phyloP scores from a whole-genome alignment of 805 yeast species.

The Helenozyma rhizophorensis region DNA sequence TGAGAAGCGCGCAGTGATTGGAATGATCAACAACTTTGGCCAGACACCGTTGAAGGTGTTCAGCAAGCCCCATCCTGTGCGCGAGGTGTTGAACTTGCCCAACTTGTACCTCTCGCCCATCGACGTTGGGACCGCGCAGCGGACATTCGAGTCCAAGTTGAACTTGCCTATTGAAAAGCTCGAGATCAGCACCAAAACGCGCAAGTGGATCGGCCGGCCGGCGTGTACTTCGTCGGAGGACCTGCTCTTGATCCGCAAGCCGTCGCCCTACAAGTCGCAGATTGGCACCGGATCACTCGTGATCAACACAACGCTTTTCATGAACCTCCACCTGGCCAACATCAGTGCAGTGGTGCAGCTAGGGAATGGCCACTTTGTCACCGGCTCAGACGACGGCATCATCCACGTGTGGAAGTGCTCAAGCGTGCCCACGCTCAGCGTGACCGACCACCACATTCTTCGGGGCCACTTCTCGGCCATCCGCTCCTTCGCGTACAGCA shows the following conservation, averaged over 20 bases:
- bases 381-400: slow-evolving; percentile 56
- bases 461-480: slow-evolving; percentile 57
- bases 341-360: slow-evolving; percentile 40
- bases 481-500: slow-evolving; percentile 43
- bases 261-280: slow-evolving; percentile 13
- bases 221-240: slow-evolving; percentile 33
- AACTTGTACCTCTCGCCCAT: slow-evolving; percentile 29
- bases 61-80: slow-evolving; percentile 57
- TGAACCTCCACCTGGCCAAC: slow-evolving; percentile 36
- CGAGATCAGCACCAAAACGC: slow-evolving; percentile 38
- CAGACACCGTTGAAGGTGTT: slow-evolving; percentile 82
- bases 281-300: slow-evolving; percentile 28
- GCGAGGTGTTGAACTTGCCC: slow-evolving; percentile 37
- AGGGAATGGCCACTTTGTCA: slow-evolving; percentile 39
- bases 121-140: slow-evolving; percentile 19
- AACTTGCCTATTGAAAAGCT: slow-evolving; percentile 39
- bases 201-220: slow-evolving; percentile 53
- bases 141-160: slow-evolving; percentile 41
- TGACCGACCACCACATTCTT: slow-evolving; percentile 42
- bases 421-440: slow-evolving; percentile 18
- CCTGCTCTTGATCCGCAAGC: slow-evolving; percentile 32
- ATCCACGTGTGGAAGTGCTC: slow-evolving; percentile 55
- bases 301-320: slow-evolving; percentile 41
- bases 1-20: slow-evolving; percentile 72
- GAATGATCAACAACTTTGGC: slow-evolving; percentile 87